Conservation (phyloP, 2,329 filamentous ascomycete species). For the Mycosphaerella arachidis region DNA sequence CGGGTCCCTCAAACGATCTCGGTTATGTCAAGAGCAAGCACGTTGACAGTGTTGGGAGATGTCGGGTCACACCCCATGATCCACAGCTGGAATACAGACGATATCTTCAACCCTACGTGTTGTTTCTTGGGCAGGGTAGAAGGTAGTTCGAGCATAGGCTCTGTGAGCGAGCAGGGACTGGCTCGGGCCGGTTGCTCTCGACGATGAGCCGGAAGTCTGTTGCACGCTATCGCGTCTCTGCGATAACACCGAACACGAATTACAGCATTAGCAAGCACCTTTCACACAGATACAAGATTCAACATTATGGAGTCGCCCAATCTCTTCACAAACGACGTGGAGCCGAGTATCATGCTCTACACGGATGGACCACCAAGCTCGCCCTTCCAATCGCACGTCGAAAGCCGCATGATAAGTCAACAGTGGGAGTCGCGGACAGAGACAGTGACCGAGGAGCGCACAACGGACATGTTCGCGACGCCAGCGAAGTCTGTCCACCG, state of each 20-base stretch:
- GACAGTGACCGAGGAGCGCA: conserved; percentile 17
- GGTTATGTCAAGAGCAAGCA: too few relatives aligned
- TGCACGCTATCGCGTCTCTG: background rate
- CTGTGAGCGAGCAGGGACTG: too few relatives aligned
- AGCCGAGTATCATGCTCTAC: conserved; percentile 28
- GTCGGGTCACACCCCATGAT: too few relatives aligned
- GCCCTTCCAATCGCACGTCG: conserved; percentile 46
- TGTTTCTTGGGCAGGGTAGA: too few relatives aligned
- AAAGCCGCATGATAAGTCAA: conserved; percentile 31
- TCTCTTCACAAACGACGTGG: conserved; percentile 8
- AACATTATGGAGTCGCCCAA: conserved; percentile 21
- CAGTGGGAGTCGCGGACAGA: conserved; percentile 22
- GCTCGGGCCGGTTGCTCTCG: background rate
- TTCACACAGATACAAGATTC: background rate
- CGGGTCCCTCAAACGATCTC: too few relatives aligned
- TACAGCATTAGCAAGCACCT: background rate
- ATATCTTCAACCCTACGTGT: too few relatives aligned
- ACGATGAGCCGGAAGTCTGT: background rate
- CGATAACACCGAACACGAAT: background rate
- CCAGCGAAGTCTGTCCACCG: conserved; percentile 9
- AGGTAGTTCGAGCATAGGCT: too few relatives aligned
- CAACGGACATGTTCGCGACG: conserved; percentile 18
- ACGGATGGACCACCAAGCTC: conserved; percentile 42
- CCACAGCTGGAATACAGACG: too few relatives aligned
- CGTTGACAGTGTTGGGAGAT: too few relatives aligned